phyloP scores from a whole-genome alignment of 345 rosid species.

The Clarkia xantiana region DNA sequence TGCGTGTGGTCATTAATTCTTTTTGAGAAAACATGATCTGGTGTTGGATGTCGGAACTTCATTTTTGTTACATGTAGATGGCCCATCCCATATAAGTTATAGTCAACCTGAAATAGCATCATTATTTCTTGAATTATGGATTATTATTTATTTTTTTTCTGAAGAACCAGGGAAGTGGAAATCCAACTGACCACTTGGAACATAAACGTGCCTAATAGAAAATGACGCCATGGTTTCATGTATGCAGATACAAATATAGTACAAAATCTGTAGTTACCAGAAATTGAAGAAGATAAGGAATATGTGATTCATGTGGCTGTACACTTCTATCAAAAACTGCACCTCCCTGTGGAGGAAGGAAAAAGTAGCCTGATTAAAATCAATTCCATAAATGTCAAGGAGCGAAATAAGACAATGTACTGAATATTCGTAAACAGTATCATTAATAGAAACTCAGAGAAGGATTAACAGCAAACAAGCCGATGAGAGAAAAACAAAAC shows the following conservation, averaged over 20 bases:
- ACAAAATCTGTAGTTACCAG: slow-evolving; percentile 28
- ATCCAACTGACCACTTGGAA: too few species aligned
- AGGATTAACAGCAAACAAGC: too few species aligned
- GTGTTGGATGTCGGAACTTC: slow-evolving; percentile 78
- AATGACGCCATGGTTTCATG: not conserved
- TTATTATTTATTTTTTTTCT: slow-evolving; percentile 2
- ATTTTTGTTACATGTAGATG: slow-evolving; percentile 64
- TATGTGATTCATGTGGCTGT: slow-evolving; percentile 93
- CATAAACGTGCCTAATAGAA: not conserved
- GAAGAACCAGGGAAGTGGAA: slow-evolving; percentile 1
- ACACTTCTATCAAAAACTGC: slow-evolving; percentile 53
- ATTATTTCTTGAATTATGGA: not conserved
- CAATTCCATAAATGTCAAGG: too few species aligned
- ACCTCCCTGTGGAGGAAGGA: slow-evolving; percentile 41
- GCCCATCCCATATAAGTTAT: slow-evolving; percentile 93
- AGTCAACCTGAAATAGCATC: slow-evolving; percentile 46
- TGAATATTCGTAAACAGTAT: too few species aligned
- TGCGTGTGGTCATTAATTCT: slow-evolving; percentile 16
- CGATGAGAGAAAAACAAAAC: too few species aligned
- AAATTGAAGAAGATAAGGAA: slow-evolving; percentile 87
- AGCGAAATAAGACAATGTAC: too few species aligned
- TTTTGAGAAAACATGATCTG: slow-evolving; percentile 30
- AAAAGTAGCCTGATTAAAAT: not conserved
- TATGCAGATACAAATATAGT: not conserved
- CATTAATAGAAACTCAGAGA: too few species aligned